Base-by-base conservation (phyloP, 2,329 filamentous ascomycete species). In the Talaromyces verruculosus region DNA sequence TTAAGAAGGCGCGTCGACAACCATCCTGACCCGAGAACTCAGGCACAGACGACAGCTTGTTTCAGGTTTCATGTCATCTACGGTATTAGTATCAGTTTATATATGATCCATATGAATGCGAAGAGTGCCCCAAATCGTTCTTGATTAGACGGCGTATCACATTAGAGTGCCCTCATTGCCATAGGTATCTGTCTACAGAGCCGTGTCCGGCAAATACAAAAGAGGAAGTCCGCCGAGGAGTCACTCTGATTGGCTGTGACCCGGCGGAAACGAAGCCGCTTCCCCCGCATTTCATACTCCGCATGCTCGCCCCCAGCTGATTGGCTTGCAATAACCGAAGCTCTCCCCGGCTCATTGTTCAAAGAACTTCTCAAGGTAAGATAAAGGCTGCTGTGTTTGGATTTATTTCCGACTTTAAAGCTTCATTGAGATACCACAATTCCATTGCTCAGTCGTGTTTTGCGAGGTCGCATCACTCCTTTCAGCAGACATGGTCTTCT, bases 401-500 rank as follows among this genome's bases (percentile, higher is more conserved):
- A 33, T 11, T 19, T 35, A 8, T 19, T 33, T 7, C 28, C 49
- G 3, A n/a, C 49, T n/a, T 33, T 11, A 53, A 4, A 10, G 11
- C 7, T n/a, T 30, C 25, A 4, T 5, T 33, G 49, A 19, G 0
- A 30, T 33, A 33, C 15, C 49, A n/a, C 1, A 53, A 10, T 33
- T 53, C 8, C 25, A 53, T 53, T 33, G 15, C n/a, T 55, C 51
- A 19, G 17, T 11, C 30, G 5, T 4, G 22, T 28, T 49, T 15
- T 49, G 45, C 19, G 45, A 49, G 7, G n/a, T 41, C 41, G 55
- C 37, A 15, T 22, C 57, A 19, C 13, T 45, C 13, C 7, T 59
- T 59, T 10, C 17, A 30, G 22, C n/a, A 45, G 28, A 28, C 19
- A 84, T 84, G 82, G 80, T 83, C 6, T 84, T 84, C 72, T 72